phyloP scores from a whole-genome alignment of 495 filamentous ascomycete species.

The Podospora pseudopauciseta region DNA sequence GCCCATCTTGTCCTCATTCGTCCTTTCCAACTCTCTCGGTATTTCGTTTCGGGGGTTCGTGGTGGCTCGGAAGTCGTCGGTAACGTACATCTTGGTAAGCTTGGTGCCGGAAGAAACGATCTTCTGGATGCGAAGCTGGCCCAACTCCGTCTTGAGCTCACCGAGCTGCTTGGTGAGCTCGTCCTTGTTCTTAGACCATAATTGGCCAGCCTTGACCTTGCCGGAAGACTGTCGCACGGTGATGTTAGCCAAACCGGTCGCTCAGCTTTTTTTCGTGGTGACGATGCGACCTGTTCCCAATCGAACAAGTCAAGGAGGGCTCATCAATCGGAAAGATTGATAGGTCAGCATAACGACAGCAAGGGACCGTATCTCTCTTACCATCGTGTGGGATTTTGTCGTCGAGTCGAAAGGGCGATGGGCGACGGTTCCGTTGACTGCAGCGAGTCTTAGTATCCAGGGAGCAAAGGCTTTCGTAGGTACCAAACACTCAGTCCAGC shows the following conservation, averaged over 20 bases:
- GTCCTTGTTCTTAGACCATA: slow-evolving; percentile 99
- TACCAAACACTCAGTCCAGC: slow-evolving; percentile 24
- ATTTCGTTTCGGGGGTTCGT: background rate
- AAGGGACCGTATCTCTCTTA: slow-evolving; percentile 17
- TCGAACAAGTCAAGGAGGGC: background rate
- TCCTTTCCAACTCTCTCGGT: background rate
- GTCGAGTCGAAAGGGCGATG: slow-evolving; percentile 34
- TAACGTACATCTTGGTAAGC: slow-evolving; percentile 91
- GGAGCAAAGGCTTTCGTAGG: slow-evolving; percentile 27
- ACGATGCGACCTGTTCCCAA: background rate
- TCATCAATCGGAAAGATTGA: background rate
- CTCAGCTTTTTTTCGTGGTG: background rate
- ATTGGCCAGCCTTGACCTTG: slow-evolving; percentile 90
- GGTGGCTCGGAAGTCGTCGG: background rate
- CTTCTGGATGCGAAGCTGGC: slow-evolving; percentile 93
- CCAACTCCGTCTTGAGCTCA: slow-evolving; percentile 91
- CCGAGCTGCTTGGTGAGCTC: slow-evolving; percentile 86
- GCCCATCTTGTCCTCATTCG: slow-evolving; percentile 16
- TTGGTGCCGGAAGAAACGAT: slow-evolving; percentile 89
- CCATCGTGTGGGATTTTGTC: slow-evolving; percentile 31
- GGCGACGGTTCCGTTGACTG: slow-evolving; percentile 31
- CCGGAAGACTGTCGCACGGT: slow-evolving; percentile 63
- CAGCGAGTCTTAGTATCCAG: slow-evolving; percentile 30
- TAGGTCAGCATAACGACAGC: slow-evolving; percentile 2
- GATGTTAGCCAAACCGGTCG: slow-evolving; percentile 27